A percentile compares a stretch with the other conserved stretches of the same genome.
phyloP scores from a whole-genome alignment of 2,329 filamentous ascomycete species.

The Sordariomycetes sp. region DNA sequence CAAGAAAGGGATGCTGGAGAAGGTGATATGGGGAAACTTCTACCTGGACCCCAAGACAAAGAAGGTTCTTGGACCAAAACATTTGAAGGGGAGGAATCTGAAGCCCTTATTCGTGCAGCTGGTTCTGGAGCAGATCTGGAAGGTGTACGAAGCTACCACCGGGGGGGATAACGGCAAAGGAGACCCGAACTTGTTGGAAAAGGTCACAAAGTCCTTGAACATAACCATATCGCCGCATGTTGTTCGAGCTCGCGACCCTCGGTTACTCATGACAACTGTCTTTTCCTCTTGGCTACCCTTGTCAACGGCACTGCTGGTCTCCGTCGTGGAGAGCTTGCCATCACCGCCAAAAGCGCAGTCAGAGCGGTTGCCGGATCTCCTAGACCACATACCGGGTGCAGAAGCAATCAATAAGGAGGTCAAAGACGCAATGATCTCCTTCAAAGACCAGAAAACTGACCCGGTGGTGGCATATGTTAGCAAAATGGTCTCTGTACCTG shows the following conservation, averaged over 20 bases:
- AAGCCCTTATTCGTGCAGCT: slow-evolving; percentile 98
- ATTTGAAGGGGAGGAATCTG: slow-evolving; percentile 81
- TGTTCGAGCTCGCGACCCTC: slow-evolving; percentile 72
- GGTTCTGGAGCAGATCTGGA: slow-evolving; percentile 93
- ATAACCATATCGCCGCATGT: slow-evolving; percentile 81
- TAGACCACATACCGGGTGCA: slow-evolving; percentile 71
- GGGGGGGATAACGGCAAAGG: slow-evolving; percentile 76
- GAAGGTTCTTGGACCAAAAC: slow-evolving; percentile 80
- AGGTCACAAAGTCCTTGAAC: slow-evolving; percentile 86
- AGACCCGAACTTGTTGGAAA: slow-evolving; percentile 75
- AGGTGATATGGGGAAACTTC: slow-evolving; percentile 93
- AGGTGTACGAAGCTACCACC: slow-evolving; percentile 83
- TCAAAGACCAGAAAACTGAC: slow-evolving; percentile 59
- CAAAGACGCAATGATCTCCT: slow-evolving; percentile 73
- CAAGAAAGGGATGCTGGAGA: slow-evolving; percentile 79
- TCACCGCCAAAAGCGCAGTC: slow-evolving; percentile 75
- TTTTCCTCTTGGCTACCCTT: slow-evolving; percentile 88
- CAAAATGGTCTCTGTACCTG: slow-evolving; percentile 94
- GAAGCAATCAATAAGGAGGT: slow-evolving; percentile 59
- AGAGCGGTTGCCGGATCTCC: slow-evolving; percentile 66
- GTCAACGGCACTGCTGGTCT: slow-evolving; percentile 86
- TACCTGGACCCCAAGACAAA: slow-evolving; percentile 97
- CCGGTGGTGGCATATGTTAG: slow-evolving; percentile 92
- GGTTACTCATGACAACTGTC: slow-evolving; percentile 73
- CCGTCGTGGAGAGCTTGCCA: slow-evolving; percentile 85